Percentiles rank a stretch among this genome's conserved stretches.
phyloP scores from a whole-genome alignment of 345 rosid genomes.

The Odontarrhena argentea region DNA sequence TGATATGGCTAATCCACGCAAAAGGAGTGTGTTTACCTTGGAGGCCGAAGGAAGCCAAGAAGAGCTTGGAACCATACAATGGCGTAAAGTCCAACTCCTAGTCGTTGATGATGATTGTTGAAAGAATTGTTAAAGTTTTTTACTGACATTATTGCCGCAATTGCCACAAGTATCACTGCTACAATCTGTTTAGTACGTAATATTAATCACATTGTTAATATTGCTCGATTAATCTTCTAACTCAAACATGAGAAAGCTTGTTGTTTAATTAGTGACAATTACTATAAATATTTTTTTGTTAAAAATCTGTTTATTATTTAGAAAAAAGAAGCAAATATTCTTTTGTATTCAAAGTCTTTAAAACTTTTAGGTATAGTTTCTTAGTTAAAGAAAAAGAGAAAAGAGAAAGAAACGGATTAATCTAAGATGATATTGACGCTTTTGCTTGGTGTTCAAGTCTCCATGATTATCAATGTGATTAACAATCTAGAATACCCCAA shows the following conservation, averaged over 20 bases:
- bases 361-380: conserved; percentile 9
- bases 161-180: conserved; percentile 59
- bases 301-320: neutral
- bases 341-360: neutral
- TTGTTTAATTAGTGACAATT: neutral
- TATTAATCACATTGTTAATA: conserved; percentile 13
- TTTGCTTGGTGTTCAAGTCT: conserved; percentile 39
- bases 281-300: neutral
- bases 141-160: conserved; percentile 71
- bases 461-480: conserved; percentile 40
- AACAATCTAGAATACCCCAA: conserved; percentile 36
- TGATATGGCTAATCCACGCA: no score
- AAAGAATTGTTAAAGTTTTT: conserved; percentile 78
- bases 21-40: conserved; percentile 48
- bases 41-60: conserved; percentile 61
- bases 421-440: conserved; percentile 10
- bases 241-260: conserved; percentile 15
- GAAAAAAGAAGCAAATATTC: neutral
- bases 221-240: conserved; percentile 15
- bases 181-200: conserved; percentile 51
- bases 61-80: conserved; percentile 78
- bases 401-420: conserved; percentile 2
- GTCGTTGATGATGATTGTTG: conserved; percentile 72
- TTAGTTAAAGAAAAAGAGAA: neutral
- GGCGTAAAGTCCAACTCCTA: conserved; percentile 65